Percentiles rank a stretch among this genome's conserved stretches.
phyloP scores from a whole-genome alignment of 2,329 filamentous ascomycete species.

The Botrytis porri region DNA sequence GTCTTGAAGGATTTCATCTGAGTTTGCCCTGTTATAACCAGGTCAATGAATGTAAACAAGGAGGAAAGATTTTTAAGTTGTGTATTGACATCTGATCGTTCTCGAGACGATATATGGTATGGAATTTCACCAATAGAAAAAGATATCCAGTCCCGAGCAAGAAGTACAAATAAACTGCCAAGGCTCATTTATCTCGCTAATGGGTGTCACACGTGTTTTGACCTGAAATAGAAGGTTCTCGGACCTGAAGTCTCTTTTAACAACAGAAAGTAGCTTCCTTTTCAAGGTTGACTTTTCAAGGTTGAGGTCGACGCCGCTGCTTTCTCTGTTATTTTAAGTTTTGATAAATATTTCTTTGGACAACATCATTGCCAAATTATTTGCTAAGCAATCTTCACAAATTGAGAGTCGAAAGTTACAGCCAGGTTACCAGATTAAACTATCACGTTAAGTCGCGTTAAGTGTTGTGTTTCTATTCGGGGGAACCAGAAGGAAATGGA shows the following conservation, averaged over 20 bases:
- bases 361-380: neutral
- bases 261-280: neutral
- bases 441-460: neutral
- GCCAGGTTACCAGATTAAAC: neutral
- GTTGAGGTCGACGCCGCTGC: too few relatives aligned
- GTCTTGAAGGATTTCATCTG: fast-evolving
- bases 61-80: neutral
- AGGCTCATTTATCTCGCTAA: neutral
- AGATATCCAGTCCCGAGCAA: neutral
- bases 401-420: neutral
- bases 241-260: neutral
- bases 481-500: neutral
- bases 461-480: neutral
- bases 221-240: neutral
- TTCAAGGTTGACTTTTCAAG: neutral
- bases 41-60: neutral
- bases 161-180: neutral
- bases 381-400: neutral
- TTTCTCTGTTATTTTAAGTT: neutral
- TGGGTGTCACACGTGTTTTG: neutral
- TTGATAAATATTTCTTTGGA: neutral
- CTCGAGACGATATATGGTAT: neutral
- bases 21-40: fast-evolving
- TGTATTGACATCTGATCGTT: neutral
- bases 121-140: neutral